These are phyloP conservation scores for Penicillium sp. DNA, from an alignment of 2,329 filamentous ascomycete species.

Conservation along the genomic window DNA sequence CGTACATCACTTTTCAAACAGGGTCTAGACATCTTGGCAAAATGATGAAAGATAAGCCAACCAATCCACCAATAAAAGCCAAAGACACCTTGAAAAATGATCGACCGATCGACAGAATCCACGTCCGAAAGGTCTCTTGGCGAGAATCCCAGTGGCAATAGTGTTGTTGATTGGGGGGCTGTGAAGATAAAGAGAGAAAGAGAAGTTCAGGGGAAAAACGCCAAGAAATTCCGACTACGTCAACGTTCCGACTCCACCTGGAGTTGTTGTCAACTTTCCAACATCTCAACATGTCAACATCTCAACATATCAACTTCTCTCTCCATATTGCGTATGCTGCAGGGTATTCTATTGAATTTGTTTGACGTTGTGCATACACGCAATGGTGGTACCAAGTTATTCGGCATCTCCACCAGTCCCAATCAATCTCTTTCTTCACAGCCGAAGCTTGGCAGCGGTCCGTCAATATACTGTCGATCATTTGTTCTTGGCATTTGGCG, in stretches of 20 bases:
- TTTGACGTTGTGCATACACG: background rate
- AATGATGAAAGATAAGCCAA: background rate
- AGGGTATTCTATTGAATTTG: background rate
- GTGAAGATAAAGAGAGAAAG: constrained; percentile 13
- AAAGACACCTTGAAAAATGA: background rate
- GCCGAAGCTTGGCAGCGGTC: constrained; percentile 33
- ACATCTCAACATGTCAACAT: background rate
- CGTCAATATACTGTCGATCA: constrained; percentile 31
- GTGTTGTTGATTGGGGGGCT: constrained; percentile 10
- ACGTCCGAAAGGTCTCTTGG: constrained; percentile 11
- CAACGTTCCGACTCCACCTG: background rate
- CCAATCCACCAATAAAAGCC: background rate
- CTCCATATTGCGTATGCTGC: background rate
- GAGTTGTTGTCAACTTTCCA: background rate
- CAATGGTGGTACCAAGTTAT: constrained; percentile 5
- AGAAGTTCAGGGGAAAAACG: constrained; percentile 8
- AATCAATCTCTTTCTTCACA: constrained; percentile 12
- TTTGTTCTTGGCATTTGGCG: constrained; percentile 23
- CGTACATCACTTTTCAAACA: too few species aligned
- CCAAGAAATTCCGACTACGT: constrained; percentile 1
- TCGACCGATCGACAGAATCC: constrained; percentile 9
- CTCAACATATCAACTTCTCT: background rate
- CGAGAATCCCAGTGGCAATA: constrained; percentile 13
- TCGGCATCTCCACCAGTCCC: background rate
- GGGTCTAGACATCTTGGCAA: constrained; percentile 12